phyloP scores from a whole-genome alignment of 805 yeast genomes.

The Candida vartiovaarae region DNA sequence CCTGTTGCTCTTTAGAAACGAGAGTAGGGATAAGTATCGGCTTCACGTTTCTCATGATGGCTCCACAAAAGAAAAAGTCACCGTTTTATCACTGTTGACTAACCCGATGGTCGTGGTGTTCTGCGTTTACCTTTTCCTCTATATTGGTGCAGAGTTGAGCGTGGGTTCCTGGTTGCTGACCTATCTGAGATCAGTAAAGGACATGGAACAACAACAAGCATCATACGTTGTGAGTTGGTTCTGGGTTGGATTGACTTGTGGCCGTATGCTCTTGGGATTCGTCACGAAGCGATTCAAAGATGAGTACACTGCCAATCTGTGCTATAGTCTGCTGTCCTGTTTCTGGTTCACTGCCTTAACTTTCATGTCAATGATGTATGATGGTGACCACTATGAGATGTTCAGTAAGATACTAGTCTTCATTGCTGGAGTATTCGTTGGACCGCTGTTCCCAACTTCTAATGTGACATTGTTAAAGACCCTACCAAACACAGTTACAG shows the following conservation, averaged over 20 bases:
- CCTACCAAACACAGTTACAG: slow-evolving; percentile 52
- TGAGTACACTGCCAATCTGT: slow-evolving; percentile 33
- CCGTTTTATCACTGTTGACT: slow-evolving; percentile 16
- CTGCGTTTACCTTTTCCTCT: slow-evolving; percentile 49
- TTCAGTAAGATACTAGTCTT: slow-evolving; percentile 21
- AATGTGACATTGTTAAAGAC: slow-evolving; percentile 56
- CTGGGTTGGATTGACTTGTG: slow-evolving; percentile 66
- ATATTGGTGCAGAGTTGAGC: slow-evolving; percentile 64
- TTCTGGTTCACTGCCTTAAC: slow-evolving; percentile 20
- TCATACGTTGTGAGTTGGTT: slow-evolving; percentile 64
- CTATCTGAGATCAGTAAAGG: slow-evolving; percentile 47
- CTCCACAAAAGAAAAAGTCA: slow-evolving; percentile 14
- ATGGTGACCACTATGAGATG: slow-evolving; percentile 4
- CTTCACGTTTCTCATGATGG: slow-evolving; percentile 10
- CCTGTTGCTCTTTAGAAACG: slow-evolving; percentile 41
- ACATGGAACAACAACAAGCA: slow-evolving; percentile 37
- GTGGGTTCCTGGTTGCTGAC: slow-evolving; percentile 70
- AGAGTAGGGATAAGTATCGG: slow-evolving; percentile 29
- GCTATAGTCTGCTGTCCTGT: slow-evolving; percentile 30
- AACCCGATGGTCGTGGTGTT: slow-evolving; percentile 37
- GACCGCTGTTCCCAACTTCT: slow-evolving; percentile 70
- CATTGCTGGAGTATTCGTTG: slow-evolving; percentile 51
- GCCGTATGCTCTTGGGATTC: slow-evolving; percentile 53
- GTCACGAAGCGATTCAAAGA: slow-evolving; percentile 40
- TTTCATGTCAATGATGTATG: slow-evolving; percentile 6